phyloP scores from a whole-genome alignment of 805 yeast genomes.

The Yarrowia porcina region DNA sequence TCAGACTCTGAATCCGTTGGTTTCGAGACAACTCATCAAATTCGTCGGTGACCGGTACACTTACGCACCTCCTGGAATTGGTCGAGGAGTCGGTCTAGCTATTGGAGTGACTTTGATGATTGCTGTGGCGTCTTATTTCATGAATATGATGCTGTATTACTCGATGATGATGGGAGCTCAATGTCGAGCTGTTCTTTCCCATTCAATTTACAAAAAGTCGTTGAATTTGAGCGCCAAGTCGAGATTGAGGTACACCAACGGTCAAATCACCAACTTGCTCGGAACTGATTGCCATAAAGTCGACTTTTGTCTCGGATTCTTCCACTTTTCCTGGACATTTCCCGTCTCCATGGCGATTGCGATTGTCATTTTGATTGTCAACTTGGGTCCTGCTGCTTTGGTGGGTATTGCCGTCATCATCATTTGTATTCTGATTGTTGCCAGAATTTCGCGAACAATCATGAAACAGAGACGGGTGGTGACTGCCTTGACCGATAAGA shows the following conservation, averaged over 20 bases:
- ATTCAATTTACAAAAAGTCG: conserved; percentile 63
- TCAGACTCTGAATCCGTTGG: conserved; percentile 57
- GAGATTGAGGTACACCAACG: conserved; percentile 53
- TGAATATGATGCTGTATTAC: conserved; percentile 61
- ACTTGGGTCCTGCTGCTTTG: conserved; percentile 63
- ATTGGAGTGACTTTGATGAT: conserved; percentile 63
- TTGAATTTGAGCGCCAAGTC: conserved; percentile 53
- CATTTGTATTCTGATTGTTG: conserved; percentile 37
- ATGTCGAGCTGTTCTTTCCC: conserved; percentile 66
- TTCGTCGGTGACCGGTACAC: conserved; percentile 56
- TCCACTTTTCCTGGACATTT: conserved; percentile 57
- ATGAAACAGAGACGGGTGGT: conserved; percentile 55
- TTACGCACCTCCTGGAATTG: conserved; percentile 43
- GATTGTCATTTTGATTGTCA: conserved; percentile 54
- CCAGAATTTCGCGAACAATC: conserved; percentile 33
- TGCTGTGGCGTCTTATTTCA: conserved; percentile 45
- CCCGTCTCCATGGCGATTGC: conserved; percentile 59
- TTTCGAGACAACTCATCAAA: conserved; percentile 58
- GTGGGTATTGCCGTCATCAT: conserved; percentile 53
- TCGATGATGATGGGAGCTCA: conserved; percentile 61
- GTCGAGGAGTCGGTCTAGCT: conserved; percentile 69
- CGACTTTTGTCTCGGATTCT: conserved; percentile 63
- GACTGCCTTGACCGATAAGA: conserved; percentile 56
- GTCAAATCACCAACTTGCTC: conserved; percentile 63
- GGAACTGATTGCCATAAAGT: conserved; percentile 71